These are phyloP conservation scores for Rhodocollybia butyracea DNA, from an alignment of 768 basidiomycete genomes.

Conservation along the genomic window DNA sequence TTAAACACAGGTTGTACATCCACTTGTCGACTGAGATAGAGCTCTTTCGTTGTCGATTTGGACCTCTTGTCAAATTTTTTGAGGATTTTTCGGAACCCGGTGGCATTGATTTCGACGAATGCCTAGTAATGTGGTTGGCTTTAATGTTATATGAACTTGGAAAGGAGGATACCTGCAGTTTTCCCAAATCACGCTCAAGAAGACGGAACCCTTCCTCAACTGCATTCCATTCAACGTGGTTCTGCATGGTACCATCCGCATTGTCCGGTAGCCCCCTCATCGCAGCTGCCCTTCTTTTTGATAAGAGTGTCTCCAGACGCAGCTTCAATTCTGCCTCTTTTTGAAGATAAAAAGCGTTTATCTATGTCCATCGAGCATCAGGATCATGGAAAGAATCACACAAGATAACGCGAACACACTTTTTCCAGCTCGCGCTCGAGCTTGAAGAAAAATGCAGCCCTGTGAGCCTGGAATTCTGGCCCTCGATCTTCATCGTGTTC, in stretches of 20 bases:
- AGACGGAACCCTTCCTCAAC: slow-evolving; percentile 95
- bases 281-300: slow-evolving; percentile 86
- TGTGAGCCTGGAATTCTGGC: slow-evolving; percentile 89
- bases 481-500: slow-evolving; percentile 71
- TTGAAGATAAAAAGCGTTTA: slow-evolving; percentile 96
- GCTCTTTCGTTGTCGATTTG: slow-evolving; percentile 91
- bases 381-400: slow-evolving; percentile 6
- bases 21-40: slow-evolving; percentile 93
- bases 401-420: slow-evolving; percentile 39
- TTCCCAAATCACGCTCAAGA: slow-evolving; percentile 90
- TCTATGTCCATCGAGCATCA: slow-evolving; percentile 45
- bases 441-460: slow-evolving; percentile 98
- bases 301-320: slow-evolving; percentile 88
- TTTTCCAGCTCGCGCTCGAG: slow-evolving; percentile 97
- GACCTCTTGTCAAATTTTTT: slow-evolving; percentile 99
- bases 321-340: slow-evolving; percentile 94
- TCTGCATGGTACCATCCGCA: slow-evolving; percentile 52
- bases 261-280: slow-evolving; percentile 69
- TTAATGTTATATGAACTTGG: slow-evolving; percentile 12
- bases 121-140: slow-evolving; percentile 48
- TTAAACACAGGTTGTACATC: slow-evolving; percentile 99
- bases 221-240: slow-evolving; percentile 90
- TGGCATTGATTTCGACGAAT: slow-evolving; percentile 97
- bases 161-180: slow-evolving; percentile 71
- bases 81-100: slow-evolving; percentile 93